Evolutionary conservation across 2,329 filamentous ascomycete species (phyloP), one percentile per base, ranked within the genome.

Genomic region (Diaporthe sp.): DNA sequence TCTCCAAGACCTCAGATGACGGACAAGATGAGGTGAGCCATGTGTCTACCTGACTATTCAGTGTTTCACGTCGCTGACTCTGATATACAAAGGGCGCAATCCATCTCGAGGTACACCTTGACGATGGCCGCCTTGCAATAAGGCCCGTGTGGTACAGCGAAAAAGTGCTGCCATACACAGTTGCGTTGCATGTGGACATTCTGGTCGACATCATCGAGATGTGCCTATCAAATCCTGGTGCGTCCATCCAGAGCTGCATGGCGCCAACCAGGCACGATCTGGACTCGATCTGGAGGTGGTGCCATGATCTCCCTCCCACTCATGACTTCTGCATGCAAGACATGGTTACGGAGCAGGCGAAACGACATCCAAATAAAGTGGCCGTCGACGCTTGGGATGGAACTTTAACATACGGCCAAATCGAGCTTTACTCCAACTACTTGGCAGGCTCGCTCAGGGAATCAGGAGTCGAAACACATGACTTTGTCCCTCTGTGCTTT

Each of bases 271-370:
- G 84, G 25, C 71, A 75, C 37, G 75, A 76, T 25, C n/a, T 76
- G 47, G 75, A 75, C 22, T 81, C 86, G 31, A 84, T 89, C 58
- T 89, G 88, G 88, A 79, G 80, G 4, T 88, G 87, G 86, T 89
- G 88, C 61, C 80, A 85, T 39, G 76, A 82, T 3, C 76, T 89
- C 2, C 87, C 87, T 28, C 84, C 85, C 3, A 82, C 83, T 1
- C 82, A 85, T 72, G 80, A 84, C 49, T 84, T 83, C 53, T 88
- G 87, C 79, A 87, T 87, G 82, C 86, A 89, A 76, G 85, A 87
- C 1, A 82, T 88, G 73, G 80, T 89, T 22, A 80, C 84, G 6
- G 80, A 86, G 71, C 85, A 82, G 79, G 83, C 84, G 20, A 76
- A 76, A 55, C 76, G 79, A 15, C 77, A 81, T 20, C 82, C 84